These are phyloP conservation scores for Entomortierella beljakovae DNA, from an alignment of 192 early-diverging fungal genomes.

Conservation along the genomic window DNA sequence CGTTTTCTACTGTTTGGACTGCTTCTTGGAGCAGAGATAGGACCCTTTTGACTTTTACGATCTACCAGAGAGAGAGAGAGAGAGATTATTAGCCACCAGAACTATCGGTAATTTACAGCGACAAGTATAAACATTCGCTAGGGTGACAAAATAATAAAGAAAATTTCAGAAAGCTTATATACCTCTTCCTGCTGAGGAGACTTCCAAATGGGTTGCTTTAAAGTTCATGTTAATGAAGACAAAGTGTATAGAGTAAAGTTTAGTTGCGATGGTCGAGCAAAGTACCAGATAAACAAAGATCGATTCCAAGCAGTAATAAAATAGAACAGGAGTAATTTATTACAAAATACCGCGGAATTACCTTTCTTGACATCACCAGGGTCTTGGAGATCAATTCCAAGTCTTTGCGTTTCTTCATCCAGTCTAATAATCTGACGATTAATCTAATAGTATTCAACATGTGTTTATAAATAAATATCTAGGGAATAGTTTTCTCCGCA, in stretches of 20 bases:
- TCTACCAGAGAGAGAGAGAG: constrained; percentile 7
- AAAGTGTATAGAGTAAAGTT: no score
- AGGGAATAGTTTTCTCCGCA: background rate
- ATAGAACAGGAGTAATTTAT: background rate
- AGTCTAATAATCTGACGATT: constrained; percentile 48
- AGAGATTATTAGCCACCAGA: background rate
- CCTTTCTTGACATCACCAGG: constrained; percentile 46
- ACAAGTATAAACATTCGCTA: no score
- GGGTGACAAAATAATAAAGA: no score
- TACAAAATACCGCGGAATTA: constrained; percentile 1
- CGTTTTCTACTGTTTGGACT: constrained; percentile 45
- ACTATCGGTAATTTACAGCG: background rate
- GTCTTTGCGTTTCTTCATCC: constrained; percentile 45
- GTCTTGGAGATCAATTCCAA: constrained; percentile 49
- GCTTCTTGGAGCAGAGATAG: constrained; percentile 37
- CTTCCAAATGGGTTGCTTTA: constrained; percentile 22
- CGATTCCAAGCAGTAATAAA: background rate
- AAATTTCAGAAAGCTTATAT: no score
- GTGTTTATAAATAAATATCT: background rate
- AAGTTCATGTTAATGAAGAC: no score
- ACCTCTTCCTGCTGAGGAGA: constrained; percentile 39
- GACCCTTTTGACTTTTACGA: constrained; percentile 51
- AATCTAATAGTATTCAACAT: constrained; percentile 12
- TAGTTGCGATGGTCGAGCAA: background rate
- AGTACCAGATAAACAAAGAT: constrained; percentile 7